These are phyloP conservation scores for Voacanga thouarsii DNA, from an alignment of 257 asterid species.

Conservation along the genomic window DNA sequence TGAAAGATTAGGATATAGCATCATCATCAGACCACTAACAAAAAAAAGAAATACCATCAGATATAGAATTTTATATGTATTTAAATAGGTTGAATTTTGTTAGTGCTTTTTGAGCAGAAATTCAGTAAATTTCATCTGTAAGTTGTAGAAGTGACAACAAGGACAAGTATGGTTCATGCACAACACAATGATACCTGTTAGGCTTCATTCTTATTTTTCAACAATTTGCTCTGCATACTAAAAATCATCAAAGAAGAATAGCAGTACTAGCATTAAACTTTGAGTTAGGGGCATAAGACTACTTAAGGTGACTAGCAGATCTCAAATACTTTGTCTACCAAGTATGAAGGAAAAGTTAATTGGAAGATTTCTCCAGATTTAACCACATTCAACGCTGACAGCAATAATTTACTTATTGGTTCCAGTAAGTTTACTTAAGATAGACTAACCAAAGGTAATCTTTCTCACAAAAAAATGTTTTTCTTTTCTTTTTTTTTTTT, in stretches of 20 bases:
- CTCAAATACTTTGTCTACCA: background rate
- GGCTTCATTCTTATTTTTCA: no score
- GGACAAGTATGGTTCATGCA: background rate
- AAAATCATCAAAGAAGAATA: background rate
- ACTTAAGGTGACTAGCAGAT: background rate
- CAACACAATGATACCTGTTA: background rate
- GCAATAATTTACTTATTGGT: background rate
- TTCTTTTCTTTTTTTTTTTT: no score
- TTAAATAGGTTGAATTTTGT: background rate
- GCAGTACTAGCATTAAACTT: background rate
- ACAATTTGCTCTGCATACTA: background rate
- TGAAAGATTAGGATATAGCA: background rate
- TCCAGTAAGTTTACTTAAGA: background rate
- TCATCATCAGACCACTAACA: background rate
- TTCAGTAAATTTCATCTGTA: background rate
- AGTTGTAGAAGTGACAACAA: background rate
- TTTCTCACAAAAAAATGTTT: no score
- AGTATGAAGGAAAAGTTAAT: background rate
- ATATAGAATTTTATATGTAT: background rate
- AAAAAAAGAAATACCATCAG: background rate
- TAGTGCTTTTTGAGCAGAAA: background rate
- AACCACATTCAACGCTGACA: background rate
- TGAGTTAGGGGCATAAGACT: background rate
- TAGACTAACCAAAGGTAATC: no score
- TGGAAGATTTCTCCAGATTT: background rate